phyloP scores from a whole-genome alignment of 106 monocot species.

The Allium fistulosum region DNA sequence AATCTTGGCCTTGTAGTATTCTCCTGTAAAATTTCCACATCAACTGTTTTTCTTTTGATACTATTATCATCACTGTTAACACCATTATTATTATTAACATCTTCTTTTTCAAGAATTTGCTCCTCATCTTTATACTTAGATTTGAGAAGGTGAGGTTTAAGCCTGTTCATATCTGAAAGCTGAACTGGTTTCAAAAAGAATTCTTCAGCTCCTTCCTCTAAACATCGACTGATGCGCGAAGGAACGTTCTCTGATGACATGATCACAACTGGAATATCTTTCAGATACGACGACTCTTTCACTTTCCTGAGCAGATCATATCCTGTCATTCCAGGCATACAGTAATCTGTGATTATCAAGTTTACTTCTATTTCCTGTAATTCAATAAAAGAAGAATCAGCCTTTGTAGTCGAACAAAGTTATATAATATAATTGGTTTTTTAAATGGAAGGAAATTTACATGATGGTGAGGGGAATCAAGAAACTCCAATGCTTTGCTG shows the following conservation, averaged over 20 bases:
- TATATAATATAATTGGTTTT: not conserved
- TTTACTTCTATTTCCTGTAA: constrained; percentile 62
- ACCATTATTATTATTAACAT: not conserved
- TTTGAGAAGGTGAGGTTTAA: constrained; percentile 63
- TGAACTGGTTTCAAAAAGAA: constrained; percentile 83
- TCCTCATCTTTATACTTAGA: constrained; percentile 32
- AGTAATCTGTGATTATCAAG: constrained; percentile 78
- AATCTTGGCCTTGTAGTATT: constrained; percentile 37
- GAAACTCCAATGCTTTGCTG: constrained; percentile 21
- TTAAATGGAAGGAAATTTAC: not conserved
- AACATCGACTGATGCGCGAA: constrained; percentile 71
- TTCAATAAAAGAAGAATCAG: too few relatives aligned
- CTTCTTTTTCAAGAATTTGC: not conserved
- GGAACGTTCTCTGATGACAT: constrained; percentile 93
- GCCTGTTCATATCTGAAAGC: constrained; percentile 53
- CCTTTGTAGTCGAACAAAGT: too few relatives aligned
- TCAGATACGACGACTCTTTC: constrained; percentile 59
- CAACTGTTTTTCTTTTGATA: constrained; percentile 51
- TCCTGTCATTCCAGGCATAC: constrained; percentile 62
- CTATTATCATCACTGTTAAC: constrained; percentile 6
- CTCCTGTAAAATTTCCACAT: constrained; percentile 38
- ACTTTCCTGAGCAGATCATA: constrained; percentile 55
- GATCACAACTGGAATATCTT: constrained; percentile 88
- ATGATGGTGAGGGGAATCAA: constrained; percentile 12
- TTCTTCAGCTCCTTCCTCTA: constrained; percentile 83